These are phyloP conservation scores for Pleurotus pulmonarius DNA, from an alignment of 768 basidiomycete species.

Conservation along the genomic window DNA sequence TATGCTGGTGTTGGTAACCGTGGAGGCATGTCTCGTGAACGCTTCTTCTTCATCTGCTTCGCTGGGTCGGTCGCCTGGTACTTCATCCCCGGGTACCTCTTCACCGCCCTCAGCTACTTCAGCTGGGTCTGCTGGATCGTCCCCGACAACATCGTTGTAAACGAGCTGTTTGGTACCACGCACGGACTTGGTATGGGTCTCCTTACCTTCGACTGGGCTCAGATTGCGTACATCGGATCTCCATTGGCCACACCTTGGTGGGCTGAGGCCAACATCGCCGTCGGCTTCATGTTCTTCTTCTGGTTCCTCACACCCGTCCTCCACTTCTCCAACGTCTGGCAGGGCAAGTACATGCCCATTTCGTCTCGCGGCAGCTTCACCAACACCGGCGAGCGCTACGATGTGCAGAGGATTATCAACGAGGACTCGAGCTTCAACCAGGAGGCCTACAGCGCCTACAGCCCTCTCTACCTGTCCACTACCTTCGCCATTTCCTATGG, in stretches of 20 bases:
- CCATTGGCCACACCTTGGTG: constrained; percentile 83
- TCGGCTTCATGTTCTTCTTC: constrained; percentile 65
- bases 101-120: constrained; percentile 61
- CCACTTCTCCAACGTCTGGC: constrained; percentile 68
- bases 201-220: constrained; percentile 78
- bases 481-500: constrained; percentile 81
- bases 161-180: constrained; percentile 70
- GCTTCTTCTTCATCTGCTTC: constrained; percentile 72
- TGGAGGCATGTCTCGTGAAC: constrained; percentile 68
- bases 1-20: constrained; percentile 64
- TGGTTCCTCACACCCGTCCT: constrained; percentile 65
- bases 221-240: constrained; percentile 63
- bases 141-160: constrained; percentile 63
- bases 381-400: constrained; percentile 54
- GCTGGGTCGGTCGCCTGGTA: constrained; percentile 59
- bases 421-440: constrained; percentile 52
- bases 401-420: constrained; percentile 55
- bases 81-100: constrained; percentile 71
- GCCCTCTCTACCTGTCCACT: constrained; percentile 61
- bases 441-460: constrained; percentile 51
- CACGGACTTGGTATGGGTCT: constrained; percentile 63
- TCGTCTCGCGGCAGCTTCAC: constrained; percentile 65
- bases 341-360: constrained; percentile 57
- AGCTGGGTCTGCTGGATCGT: constrained; percentile 63
- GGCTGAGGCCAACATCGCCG: constrained; percentile 69